A percentile compares a stretch with the other conserved stretches of the same genome.
Conservation (phyloP, 768 basidiomycete genomes). For the Pholiota conissans region DNA sequence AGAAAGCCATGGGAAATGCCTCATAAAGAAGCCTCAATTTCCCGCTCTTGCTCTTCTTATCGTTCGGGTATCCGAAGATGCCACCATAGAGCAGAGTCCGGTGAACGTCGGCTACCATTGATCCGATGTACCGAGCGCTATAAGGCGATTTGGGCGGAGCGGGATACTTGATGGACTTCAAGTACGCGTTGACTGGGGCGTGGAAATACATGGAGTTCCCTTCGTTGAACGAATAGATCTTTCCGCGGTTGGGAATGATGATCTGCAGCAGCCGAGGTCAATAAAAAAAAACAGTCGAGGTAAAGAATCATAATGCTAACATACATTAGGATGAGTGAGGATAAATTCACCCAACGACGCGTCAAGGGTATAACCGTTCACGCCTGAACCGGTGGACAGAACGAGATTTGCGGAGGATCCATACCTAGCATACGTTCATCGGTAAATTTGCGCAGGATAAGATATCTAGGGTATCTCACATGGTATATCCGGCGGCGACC, state of each 20-base stretch:
- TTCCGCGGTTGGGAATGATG: slow-evolving; percentile 89
- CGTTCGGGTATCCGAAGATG: slow-evolving; percentile 97
- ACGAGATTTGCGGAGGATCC: slow-evolving; percentile 98
- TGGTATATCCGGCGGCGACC: slow-evolving; percentile 98
- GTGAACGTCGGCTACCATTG: slow-evolving; percentile 99
- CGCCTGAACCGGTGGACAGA: slow-evolving; percentile 91
- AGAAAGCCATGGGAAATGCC: slow-evolving; percentile 96
- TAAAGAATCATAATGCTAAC: slow-evolving; percentile 18
- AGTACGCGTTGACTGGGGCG: slow-evolving; percentile 75
- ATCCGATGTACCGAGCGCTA: slow-evolving; percentile 92
- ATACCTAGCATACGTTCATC: slow-evolving; percentile 38
- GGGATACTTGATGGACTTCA: slow-evolving; percentile 92
- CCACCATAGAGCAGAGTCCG: slow-evolving; percentile 96
- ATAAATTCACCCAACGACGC: slow-evolving; percentile 96
- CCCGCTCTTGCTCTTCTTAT: slow-evolving; percentile 96
- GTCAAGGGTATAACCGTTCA: slow-evolving; percentile 98
- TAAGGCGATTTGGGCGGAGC: slow-evolving; percentile 78
- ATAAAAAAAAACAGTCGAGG: not conserved
- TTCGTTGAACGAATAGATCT: slow-evolving; percentile 99
- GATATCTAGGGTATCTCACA: slow-evolving; percentile 55
- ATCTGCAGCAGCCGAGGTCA: slow-evolving; percentile 51
- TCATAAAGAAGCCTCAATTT: slow-evolving; percentile 96
- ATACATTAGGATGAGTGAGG: slow-evolving; percentile 92
- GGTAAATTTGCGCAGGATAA: not conserved
- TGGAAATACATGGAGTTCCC: slow-evolving; percentile 97